Percentiles rank a stretch among this genome's conserved stretches.
Evolutionary conservation across 1,284 basidiomycete species (phyloP).

Genomic region (Sphaerobolus stellatus): DNA sequence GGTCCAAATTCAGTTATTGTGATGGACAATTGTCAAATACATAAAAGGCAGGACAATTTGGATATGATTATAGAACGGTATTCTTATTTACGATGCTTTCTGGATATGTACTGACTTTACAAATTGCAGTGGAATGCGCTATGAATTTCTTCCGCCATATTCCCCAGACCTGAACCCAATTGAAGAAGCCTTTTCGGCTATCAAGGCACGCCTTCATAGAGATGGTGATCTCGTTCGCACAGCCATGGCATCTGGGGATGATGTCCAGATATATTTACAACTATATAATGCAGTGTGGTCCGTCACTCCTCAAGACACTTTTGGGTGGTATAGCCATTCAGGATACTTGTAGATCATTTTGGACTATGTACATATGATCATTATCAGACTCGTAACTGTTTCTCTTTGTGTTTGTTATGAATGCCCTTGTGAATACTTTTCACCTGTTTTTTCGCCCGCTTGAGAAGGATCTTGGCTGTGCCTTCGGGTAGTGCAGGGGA

Average conservation of each 20-base stretch:
- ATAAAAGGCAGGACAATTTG: constrained; percentile 23
- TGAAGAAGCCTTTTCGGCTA: constrained; percentile 28
- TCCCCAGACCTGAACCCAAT: constrained; percentile 37
- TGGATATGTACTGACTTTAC: not conserved
- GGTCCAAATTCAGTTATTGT: constrained; percentile 29
- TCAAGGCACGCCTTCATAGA: constrained; percentile 21
- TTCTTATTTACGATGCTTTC: no score
- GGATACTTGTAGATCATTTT: constrained; percentile 1
- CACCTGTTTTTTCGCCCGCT: not conserved
- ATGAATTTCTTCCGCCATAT: constrained; percentile 35
- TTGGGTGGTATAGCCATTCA: not conserved
- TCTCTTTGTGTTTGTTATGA: not conserved
- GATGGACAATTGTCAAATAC: constrained; percentile 36
- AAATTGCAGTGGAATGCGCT: constrained; percentile 20
- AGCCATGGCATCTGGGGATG: not conserved
- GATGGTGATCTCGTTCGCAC: constrained; percentile 9
- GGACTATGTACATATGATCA: no score
- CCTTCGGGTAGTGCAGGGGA: not conserved
- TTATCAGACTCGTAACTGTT: not conserved
- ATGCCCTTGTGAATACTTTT: not conserved
- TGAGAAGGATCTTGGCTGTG: not conserved
- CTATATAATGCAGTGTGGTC: constrained; percentile 6
- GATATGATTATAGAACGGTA: constrained; percentile 21
- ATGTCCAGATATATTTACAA: not conserved
- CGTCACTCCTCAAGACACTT: not conserved